Conservation (phyloP, 805 yeast genomes). For the Hanseniaspora occidentalis region DNA sequence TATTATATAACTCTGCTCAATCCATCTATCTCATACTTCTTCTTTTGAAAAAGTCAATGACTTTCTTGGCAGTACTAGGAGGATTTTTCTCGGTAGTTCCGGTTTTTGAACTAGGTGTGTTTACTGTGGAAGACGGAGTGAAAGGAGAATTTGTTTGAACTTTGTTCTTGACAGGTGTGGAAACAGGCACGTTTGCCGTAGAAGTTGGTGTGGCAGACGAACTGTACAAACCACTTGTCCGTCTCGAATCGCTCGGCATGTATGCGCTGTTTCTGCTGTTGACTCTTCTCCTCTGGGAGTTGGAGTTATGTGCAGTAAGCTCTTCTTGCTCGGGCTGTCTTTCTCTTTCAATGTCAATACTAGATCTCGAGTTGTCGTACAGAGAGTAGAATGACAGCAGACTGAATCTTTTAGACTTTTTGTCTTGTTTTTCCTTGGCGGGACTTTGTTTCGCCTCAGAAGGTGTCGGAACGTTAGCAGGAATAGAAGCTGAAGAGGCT, state of each 20-base stretch:
- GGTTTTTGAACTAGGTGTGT: neutral
- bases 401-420: slow-evolving; percentile 29
- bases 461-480: neutral
- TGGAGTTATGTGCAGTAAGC: too few species aligned
- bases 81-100: slow-evolving; percentile 32
- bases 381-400: slow-evolving; percentile 26
- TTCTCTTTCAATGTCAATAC: slow-evolving; percentile 12
- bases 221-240: too few species aligned
- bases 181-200: too few species aligned
- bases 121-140: too few species aligned
- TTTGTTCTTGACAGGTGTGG: too few species aligned
- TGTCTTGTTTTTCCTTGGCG: slow-evolving; percentile 6
- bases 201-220: too few species aligned
- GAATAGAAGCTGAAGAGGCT: slow-evolving; percentile 4
- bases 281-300: too few species aligned
- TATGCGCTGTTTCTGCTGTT: too few species aligned
- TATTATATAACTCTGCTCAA: too few species aligned
- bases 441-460: neutral
- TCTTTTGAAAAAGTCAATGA: slow-evolving; percentile 67
- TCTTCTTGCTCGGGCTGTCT: too few species aligned
- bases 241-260: too few species aligned
- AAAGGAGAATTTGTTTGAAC: too few species aligned
- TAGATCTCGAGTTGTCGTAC: slow-evolving; percentile 15
- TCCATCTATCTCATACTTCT: slow-evolving; percentile 30
- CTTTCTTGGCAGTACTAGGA: slow-evolving; percentile 65